Conservation (phyloP, 805 yeast genomes). For the Ogataea sp. region DNA sequence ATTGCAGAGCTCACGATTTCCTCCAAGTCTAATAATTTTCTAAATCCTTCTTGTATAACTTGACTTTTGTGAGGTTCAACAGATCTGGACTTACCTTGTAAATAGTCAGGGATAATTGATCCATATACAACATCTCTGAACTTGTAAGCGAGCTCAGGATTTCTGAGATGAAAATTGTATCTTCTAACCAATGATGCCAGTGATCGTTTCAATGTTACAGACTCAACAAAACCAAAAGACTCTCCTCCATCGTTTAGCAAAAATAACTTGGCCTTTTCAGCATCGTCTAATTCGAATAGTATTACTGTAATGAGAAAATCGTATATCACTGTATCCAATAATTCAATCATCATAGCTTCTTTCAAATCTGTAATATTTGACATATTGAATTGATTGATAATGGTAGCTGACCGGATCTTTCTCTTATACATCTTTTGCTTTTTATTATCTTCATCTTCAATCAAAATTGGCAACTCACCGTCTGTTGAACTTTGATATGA, state of each 20-base stretch:
- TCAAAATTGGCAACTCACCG: constrained; percentile 44
- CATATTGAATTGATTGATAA: constrained; percentile 28
- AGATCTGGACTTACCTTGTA: neutral
- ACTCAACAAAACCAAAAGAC: constrained; percentile 3
- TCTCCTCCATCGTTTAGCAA: constrained; percentile 3
- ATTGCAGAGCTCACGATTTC: too few species aligned
- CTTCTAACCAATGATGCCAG: constrained; percentile 18
- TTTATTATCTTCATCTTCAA: constrained; percentile 39
- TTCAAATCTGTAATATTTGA: constrained; percentile 20
- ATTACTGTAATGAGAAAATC: constrained; percentile 36
- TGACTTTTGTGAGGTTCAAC: neutral
- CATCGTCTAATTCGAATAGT: constrained; percentile 4
- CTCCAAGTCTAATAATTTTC: neutral
- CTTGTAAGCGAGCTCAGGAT: constrained; percentile 21
- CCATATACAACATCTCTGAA: neutral
- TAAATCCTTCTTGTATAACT: neutral
- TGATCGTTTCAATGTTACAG: constrained; percentile 4
- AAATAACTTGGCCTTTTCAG: constrained; percentile 5
- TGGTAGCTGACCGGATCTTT: constrained; percentile 27
- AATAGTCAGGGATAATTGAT: neutral
- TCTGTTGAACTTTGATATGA: constrained; percentile 43
- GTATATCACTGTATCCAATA: constrained; percentile 39
- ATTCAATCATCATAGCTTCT: constrained; percentile 27
- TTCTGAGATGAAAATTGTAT: constrained; percentile 29
- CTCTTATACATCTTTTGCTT: constrained; percentile 20